Evolutionary conservation across 192 early-diverging fungal species (phyloP).

Genomic region (Coemansia umbellata): DNA sequence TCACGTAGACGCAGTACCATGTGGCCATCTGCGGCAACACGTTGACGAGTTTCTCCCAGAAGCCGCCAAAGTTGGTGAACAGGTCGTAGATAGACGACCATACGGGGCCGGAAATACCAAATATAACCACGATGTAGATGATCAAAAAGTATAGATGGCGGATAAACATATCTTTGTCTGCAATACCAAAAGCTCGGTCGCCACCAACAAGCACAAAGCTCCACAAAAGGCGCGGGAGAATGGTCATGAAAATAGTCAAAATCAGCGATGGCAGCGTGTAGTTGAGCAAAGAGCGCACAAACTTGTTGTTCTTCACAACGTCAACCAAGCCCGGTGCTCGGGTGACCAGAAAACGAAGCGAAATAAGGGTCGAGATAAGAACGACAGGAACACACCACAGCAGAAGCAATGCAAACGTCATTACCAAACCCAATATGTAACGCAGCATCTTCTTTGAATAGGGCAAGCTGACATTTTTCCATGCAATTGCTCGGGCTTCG

Average conservation of each 20-base stretch:
- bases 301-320: slow-evolving; percentile 54
- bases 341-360: slow-evolving; percentile 58
- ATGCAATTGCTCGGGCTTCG: slow-evolving; percentile 69
- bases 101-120: slow-evolving; percentile 63
- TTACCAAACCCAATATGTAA: slow-evolving; percentile 52
- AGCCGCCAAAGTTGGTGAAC: slow-evolving; percentile 59
- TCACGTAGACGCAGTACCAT: slow-evolving; percentile 73
- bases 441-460: slow-evolving; percentile 56
- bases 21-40: slow-evolving; percentile 68
- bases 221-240: slow-evolving; percentile 65
- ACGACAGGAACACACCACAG: slow-evolving; percentile 72
- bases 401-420: slow-evolving; percentile 62
- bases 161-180: slow-evolving; percentile 51
- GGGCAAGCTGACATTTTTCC: slow-evolving; percentile 62
- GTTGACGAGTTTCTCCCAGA: slow-evolving; percentile 58
- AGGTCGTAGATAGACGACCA: slow-evolving; percentile 61
- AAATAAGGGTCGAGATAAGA: slow-evolving; percentile 64
- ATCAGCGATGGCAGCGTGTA: slow-evolving; percentile 72
- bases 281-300: slow-evolving; percentile 60
- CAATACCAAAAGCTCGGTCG: slow-evolving; percentile 35
- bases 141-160: slow-evolving; percentile 70
- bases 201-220: slow-evolving; percentile 41
- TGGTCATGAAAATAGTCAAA: slow-evolving; percentile 63
- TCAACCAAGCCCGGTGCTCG: slow-evolving; percentile 57
- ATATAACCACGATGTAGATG: slow-evolving; percentile 71